These are phyloP conservation scores for Candida patagonica DNA, from an alignment of 805 yeast species.

Conservation along the genomic window DNA sequence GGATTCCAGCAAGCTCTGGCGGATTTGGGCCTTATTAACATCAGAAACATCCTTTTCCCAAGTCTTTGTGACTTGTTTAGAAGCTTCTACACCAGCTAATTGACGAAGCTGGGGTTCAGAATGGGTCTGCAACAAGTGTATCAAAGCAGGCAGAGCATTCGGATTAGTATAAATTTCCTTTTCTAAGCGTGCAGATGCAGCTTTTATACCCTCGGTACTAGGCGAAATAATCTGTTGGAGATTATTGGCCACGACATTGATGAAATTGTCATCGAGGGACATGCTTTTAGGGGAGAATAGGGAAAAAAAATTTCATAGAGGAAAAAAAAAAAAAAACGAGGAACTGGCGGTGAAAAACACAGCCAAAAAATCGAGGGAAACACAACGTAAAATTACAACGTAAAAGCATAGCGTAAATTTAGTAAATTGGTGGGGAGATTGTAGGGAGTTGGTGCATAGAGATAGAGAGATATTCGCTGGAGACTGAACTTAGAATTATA, in stretches of 20 bases:
- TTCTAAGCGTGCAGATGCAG: conserved; percentile 67
- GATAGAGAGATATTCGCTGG: too few species aligned
- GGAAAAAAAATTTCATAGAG: conserved; percentile 1
- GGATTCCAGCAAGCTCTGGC: conserved; percentile 55
- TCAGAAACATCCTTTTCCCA: conserved; percentile 51
- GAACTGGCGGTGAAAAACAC: neutral
- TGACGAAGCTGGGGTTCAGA: conserved; percentile 68
- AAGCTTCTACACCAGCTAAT: conserved; percentile 92
- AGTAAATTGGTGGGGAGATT: too few species aligned
- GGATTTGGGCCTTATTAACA: conserved; percentile 46
- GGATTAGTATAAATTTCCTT: conserved; percentile 66
- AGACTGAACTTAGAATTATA: too few species aligned
- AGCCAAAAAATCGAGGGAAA: neutral
- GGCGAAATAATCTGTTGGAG: conserved; percentile 72
- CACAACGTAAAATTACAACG: neutral
- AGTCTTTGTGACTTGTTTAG: conserved; percentile 64
- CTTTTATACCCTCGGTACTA: conserved; percentile 63
- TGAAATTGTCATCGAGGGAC: conserved; percentile 34
- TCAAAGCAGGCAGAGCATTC: conserved; percentile 66
- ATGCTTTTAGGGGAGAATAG: neutral
- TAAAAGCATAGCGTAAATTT: neutral
- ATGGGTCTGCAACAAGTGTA: conserved; percentile 69
- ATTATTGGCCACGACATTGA: conserved; percentile 66
- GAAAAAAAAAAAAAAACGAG: neutral
- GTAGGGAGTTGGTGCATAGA: too few species aligned